Conservation (phyloP, 2,329 filamentous ascomycete species). For the Alternaria infectoria region DNA sequence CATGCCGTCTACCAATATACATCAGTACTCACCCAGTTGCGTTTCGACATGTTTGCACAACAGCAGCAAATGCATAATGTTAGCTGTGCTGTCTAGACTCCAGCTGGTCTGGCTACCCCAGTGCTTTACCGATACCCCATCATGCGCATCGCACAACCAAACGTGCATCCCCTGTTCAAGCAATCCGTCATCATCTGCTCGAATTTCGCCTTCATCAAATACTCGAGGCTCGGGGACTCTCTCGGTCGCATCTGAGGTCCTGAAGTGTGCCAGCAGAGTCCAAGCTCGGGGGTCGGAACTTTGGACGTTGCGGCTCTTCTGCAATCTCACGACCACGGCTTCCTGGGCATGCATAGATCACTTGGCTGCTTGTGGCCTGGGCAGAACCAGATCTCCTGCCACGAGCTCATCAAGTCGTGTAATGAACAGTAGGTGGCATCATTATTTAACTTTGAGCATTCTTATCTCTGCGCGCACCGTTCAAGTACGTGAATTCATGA, state of each 20-base stretch:
- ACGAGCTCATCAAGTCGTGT: neutral
- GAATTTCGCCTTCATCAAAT: neutral
- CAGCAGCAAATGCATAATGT: neutral
- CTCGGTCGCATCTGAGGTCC: neutral
- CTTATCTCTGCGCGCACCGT: neutral
- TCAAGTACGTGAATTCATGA: neutral
- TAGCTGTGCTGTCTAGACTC: neutral
- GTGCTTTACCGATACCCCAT: neutral
- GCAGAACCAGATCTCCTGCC: neutral
- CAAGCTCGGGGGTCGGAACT: neutral
- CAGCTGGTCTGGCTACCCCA: neutral
- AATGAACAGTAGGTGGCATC: neutral
- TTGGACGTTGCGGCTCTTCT: neutral
- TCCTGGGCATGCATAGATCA: neutral
- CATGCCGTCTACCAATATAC: conserved; percentile 10
- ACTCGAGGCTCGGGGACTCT: neutral
- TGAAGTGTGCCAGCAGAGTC: neutral
- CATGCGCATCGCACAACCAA: neutral
- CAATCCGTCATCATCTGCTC: neutral
- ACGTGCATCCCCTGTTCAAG: neutral
- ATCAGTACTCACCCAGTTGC: neutral
- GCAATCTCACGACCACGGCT: neutral
- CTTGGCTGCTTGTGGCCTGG: neutral
- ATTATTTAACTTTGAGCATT: neutral
- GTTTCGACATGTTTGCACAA: neutral